phyloP scores from a whole-genome alignment of 768 basidiomycete species.

The Coprinellus micaceus region DNA sequence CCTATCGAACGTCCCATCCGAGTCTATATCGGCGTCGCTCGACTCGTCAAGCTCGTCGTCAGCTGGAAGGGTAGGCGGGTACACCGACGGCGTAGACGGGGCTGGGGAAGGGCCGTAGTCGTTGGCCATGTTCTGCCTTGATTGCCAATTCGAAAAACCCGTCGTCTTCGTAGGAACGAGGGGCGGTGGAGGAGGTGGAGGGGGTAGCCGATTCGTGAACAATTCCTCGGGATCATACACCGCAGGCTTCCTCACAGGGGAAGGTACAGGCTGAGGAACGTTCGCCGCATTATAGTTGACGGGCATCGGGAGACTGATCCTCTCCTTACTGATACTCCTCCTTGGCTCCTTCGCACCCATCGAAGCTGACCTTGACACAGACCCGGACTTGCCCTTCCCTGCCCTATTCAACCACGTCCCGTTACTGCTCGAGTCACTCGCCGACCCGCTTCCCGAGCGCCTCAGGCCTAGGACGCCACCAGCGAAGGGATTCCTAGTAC shows the following conservation, averaged over 20 bases:
- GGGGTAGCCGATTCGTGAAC: neutral
- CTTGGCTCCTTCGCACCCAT: neutral
- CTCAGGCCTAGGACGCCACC: neutral
- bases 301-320: neutral
- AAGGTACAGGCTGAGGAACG: neutral
- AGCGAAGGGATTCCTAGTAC: neutral
- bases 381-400: too few relatives aligned
- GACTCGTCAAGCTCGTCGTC: constrained; percentile 5
- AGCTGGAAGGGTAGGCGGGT: constrained; percentile 6
- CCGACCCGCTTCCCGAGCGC: neutral
- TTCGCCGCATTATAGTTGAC: too few relatives aligned
- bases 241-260: neutral
- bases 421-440: too few relatives aligned
- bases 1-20: neutral
- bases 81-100: constrained; percentile 7
- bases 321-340: neutral
- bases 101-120: constrained; percentile 2
- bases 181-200: neutral
- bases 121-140: neutral
- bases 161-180: too few relatives aligned
- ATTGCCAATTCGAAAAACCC: neutral
- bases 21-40: neutral
- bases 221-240: neutral
- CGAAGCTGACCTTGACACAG: neutral
- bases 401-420: too few relatives aligned